Base-by-base conservation (phyloP, 768 basidiomycete genomes). In the Lactifluus subvellereus region DNA sequence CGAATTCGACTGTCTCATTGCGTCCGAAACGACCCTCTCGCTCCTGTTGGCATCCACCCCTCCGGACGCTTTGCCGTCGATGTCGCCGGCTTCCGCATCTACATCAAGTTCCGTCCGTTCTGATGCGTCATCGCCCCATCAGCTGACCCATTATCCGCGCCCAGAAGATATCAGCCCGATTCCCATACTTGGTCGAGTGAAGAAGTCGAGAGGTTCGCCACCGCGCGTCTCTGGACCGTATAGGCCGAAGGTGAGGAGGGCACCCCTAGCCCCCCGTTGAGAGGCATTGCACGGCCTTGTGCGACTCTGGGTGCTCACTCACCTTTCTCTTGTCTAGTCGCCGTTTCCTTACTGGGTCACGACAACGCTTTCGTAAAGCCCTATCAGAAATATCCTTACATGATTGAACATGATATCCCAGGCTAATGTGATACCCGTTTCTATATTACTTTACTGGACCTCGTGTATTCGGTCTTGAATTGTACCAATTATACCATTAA, bases 1-100 rank as follows among this genome's bases (percentile, higher is more conserved):
- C 22, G 22, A 30, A 50, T 38, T 51, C 37, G 57, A 38, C 6
- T 18, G 35, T 42, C 22, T 50, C 4, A 22, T 51, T 20, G 22
- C 48, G 22, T 59, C 57, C 13, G 57, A 59, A 59, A 49, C 37
- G 16, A 38, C 37, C 11, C 57, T 59, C 38, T 51, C 57, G 16
- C 49, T 51, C 16, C 30, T 50, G 48, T 27, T 59, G 16, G 48
- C 48, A 9, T 40, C 49, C 4, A 59, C 48, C 8, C 49, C 57
- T 50, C 48, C 48, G 3, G 57, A 51, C 2, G 20, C 48, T 10
- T 33, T 50, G 27, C 49, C 48, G 3, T 35, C 57, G 1, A 10
- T 42, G 5, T 42, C 49, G 11, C 48, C 47, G 18, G 16, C 5
- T 50, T 51, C 22, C 35, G 6, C 30, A 22, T 50, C 35, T 13